A percentile compares a stretch with the other conserved stretches of the same genome.
phyloP scores from a whole-genome alignment of 768 basidiomycete genomes.

The Pulveroboletus sp. region DNA sequence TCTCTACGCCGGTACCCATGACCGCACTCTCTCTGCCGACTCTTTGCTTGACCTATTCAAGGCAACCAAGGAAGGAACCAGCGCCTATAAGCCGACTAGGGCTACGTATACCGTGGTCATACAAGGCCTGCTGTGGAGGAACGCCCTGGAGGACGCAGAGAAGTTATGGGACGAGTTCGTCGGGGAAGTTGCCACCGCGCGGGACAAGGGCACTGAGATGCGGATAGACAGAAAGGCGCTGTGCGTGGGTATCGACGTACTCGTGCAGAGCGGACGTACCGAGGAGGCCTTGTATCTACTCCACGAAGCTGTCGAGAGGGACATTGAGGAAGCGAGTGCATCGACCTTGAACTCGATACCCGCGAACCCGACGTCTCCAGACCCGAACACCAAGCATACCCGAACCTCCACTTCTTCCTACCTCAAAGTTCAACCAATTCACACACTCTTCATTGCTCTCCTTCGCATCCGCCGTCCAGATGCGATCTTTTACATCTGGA shows the following conservation, averaged over 20 bases:
- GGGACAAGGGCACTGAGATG: constrained; percentile 6
- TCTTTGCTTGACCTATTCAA: constrained; percentile 39
- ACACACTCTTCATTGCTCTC: constrained; percentile 48
- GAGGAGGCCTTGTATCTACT: constrained; percentile 51
- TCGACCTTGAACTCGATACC: background rate
- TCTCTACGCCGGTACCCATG: constrained; percentile 43
- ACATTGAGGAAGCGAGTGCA: constrained; percentile 7
- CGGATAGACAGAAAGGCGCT: constrained; percentile 47
- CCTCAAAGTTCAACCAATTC: constrained; percentile 31
- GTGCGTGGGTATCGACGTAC: constrained; percentile 47
- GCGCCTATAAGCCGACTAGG: constrained; percentile 38
- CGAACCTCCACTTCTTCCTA: constrained; percentile 4
- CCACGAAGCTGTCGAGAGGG: constrained; percentile 36
- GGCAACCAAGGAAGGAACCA: constrained; percentile 25
- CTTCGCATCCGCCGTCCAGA: constrained; percentile 56
- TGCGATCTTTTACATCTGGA: constrained; percentile 64
- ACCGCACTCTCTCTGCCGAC: constrained; percentile 31
- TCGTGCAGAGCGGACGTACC: constrained; percentile 42
- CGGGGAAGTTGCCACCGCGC: constrained; percentile 8
- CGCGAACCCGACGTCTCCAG: background rate
- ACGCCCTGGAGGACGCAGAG: constrained; percentile 39
- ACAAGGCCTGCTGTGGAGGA: constrained; percentile 47
- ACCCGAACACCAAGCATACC: background rate
- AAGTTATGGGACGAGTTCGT: constrained; percentile 43
- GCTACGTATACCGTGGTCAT: constrained; percentile 55